phyloP scores from a whole-genome alignment of 495 filamentous ascomycete genomes.

The Penicillium waksmanii region DNA sequence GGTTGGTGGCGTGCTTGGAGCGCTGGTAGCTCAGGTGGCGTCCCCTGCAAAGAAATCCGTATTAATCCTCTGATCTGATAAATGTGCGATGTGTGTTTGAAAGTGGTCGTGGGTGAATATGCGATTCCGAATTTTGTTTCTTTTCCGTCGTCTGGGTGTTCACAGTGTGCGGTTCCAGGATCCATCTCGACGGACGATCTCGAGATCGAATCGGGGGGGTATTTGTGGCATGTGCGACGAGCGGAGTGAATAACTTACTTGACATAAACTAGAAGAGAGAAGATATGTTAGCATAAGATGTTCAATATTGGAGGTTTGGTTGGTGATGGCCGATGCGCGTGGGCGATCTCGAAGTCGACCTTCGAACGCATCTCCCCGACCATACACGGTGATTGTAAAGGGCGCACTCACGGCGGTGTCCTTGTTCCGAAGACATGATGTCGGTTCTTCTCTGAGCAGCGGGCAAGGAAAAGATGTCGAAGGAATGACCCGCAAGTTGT shows the following conservation, averaged over 20 bases:
- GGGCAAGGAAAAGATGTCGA: constrained; percentile 55
- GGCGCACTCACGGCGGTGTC: constrained; percentile 77
- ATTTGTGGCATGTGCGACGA: constrained; percentile 31
- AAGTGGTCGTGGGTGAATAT: neutral
- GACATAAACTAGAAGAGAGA: constrained; percentile 73
- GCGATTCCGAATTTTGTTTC: neutral
- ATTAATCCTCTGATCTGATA: constrained; percentile 38
- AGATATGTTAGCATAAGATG: constrained; percentile 40
- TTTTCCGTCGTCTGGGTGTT: constrained; percentile 2
- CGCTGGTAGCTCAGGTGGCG: constrained; percentile 95
- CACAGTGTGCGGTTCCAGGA: constrained; percentile 4
- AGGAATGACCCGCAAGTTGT: constrained; percentile 55
- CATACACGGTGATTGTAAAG: constrained; percentile 12
- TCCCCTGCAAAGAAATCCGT: constrained; percentile 63
- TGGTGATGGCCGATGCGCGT: constrained; percentile 21
- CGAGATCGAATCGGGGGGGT: constrained; percentile 11
- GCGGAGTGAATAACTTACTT: constrained; percentile 67
- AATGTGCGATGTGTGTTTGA: constrained; percentile 12
- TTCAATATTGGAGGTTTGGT: constrained; percentile 16
- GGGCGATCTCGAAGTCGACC: constrained; percentile 7
- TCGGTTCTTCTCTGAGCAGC: constrained; percentile 52
- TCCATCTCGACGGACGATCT: constrained; percentile 13
- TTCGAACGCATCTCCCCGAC: constrained; percentile 6
- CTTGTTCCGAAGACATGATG: constrained; percentile 83
- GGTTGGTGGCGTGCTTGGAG: constrained; percentile 80